Conservation (phyloP, 2,329 filamentous ascomycete species). For the Fusarium sp. region DNA sequence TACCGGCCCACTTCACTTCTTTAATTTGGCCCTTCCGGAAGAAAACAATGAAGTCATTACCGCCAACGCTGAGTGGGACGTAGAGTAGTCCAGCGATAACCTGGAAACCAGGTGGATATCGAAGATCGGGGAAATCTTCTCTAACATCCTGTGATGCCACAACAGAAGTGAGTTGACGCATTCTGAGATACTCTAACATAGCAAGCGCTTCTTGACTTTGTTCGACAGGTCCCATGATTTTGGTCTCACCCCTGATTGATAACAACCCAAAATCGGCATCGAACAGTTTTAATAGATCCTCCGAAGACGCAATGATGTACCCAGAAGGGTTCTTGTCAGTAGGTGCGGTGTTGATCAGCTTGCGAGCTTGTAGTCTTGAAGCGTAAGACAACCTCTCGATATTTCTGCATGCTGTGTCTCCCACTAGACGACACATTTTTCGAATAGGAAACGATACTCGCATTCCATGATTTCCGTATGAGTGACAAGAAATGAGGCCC, state of each 20-base stretch:
- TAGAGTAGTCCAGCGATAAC: conserved; percentile 82
- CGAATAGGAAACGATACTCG: conserved; percentile 91
- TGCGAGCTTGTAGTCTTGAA: conserved; percentile 84
- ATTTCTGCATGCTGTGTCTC: conserved; percentile 86
- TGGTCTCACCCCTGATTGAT: conserved; percentile 89
- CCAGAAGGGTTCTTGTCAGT: conserved; percentile 85
- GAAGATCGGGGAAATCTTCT: conserved; percentile 83
- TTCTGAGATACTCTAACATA: conserved; percentile 84
- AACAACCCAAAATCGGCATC: conserved; percentile 88
- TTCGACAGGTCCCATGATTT: conserved; percentile 80
- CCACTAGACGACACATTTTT: conserved; percentile 90
- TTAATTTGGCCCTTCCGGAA: conserved; percentile 82
- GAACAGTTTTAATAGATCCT: conserved; percentile 85
- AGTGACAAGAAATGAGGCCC: conserved; percentile 89
- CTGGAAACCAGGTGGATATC: conserved; percentile 82
- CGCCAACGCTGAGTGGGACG: conserved; percentile 81
- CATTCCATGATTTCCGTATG: conserved; percentile 82
- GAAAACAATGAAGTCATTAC: conserved; percentile 89
- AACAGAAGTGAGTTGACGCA: conserved; percentile 80
- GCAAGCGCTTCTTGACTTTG: conserved; percentile 86
- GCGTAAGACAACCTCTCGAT: conserved; percentile 90
- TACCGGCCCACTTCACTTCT: conserved; percentile 88
- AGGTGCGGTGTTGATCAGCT: conserved; percentile 87
- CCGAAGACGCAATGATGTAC: conserved; percentile 90
- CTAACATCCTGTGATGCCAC: conserved; percentile 80